Evolutionary conservation across 768 basidiomycete genomes (phyloP).

Genomic region (Phlegmacium glaucopus): DNA sequence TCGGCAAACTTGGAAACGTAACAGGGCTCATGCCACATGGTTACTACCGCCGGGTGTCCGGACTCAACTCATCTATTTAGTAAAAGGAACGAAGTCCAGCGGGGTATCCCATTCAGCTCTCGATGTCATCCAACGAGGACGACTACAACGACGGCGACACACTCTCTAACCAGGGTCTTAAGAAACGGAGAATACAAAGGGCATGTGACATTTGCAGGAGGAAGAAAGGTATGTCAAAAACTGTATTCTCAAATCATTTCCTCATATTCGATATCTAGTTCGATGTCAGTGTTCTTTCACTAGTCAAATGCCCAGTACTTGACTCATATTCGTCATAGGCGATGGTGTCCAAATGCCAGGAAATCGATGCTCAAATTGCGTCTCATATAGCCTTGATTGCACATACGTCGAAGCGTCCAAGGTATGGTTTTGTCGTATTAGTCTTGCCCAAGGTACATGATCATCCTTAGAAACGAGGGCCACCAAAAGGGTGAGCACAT

Average conservation of each 20-base stretch:
- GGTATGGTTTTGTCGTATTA: slow-evolving; percentile 33
- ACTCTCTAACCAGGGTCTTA: slow-evolving; percentile 31
- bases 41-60: no score
- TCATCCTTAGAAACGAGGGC: slow-evolving; percentile 48
- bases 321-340: slow-evolving; percentile 31
- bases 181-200: slow-evolving; percentile 72
- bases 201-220: slow-evolving; percentile 82
- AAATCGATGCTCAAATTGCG: slow-evolving; percentile 66
- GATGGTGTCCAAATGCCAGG: slow-evolving; percentile 71
- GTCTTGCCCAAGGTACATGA: slow-evolving; percentile 3
- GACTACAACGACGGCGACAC: slow-evolving; percentile 49
- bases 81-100: no score
- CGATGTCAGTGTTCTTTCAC: slow-evolving; percentile 47
- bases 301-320: neutral
- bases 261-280: slow-evolving; percentile 35
- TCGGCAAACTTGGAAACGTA: no score
- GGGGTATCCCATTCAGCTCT: neutral
- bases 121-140: slow-evolving; percentile 68
- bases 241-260: slow-evolving; percentile 7
- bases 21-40: no score
- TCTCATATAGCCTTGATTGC: slow-evolving; percentile 60
- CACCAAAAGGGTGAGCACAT: slow-evolving; percentile 50
- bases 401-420: slow-evolving; percentile 69
- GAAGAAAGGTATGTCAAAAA: slow-evolving; percentile 64
- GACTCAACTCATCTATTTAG: no score